Evolutionary conservation across 176 grass and related monocot genomes (phyloP).

Genomic region (Triticum dicoccoides): DNA sequence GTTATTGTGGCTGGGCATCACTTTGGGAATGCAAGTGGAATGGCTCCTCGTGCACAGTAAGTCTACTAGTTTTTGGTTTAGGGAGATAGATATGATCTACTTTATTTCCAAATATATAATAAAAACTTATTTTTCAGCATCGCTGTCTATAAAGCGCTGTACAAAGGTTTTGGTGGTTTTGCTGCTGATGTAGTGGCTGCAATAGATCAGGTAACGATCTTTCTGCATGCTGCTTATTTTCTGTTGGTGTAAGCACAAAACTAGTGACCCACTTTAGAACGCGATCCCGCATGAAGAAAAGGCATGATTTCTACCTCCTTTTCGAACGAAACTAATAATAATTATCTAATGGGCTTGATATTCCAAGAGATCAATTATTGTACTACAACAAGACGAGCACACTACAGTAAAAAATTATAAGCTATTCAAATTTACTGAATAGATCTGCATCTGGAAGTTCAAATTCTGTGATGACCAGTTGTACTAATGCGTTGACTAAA

Average conservation of each 20-base stretch:
- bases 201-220: constrained; percentile 81
- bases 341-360: not conserved
- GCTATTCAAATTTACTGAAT: not conserved
- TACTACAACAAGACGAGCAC: too few species aligned
- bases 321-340: too few species aligned
- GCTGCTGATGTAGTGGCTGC: constrained; percentile 99
- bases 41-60: constrained; percentile 99
- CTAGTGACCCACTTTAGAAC: not conserved
- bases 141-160: constrained; percentile 99
- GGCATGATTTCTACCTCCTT: too few species aligned
- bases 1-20: constrained; percentile 87
- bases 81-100: not conserved
- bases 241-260: not conserved
- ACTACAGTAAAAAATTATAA: too few species aligned
- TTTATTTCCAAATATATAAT: constrained; percentile 12
- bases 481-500: not conserved
- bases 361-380: not conserved
- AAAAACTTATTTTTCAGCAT: constrained; percentile 54
- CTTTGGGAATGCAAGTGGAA: constrained; percentile 97
- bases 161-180: constrained; percentile 99
- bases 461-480: constrained; percentile 10
- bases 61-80: constrained; percentile 33
- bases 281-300: too few species aligned
- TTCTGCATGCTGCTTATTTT: constrained; percentile 7
- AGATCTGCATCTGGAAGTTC: not conserved